These are phyloP conservation scores for Cladosporium sp. DNA, from an alignment of 2,329 filamentous ascomycete genomes.

Conservation along the genomic window DNA sequence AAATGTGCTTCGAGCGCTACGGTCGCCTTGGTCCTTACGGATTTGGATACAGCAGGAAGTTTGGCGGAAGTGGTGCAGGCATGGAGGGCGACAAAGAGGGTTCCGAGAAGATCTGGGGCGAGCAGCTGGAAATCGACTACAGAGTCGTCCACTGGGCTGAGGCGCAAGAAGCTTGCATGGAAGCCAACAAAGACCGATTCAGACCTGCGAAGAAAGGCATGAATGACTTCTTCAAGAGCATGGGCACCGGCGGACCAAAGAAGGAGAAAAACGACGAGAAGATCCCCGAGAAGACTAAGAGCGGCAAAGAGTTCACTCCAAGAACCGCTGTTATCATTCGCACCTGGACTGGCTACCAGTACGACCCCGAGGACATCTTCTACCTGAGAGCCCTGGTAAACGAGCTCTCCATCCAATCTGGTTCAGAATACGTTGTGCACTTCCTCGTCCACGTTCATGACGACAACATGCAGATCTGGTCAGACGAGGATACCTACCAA, in stretches of 20 bases:
- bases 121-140: constrained; percentile 70
- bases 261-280: constrained; percentile 22
- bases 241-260: constrained; percentile 30
- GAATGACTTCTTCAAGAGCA: constrained; percentile 39
- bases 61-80: constrained; percentile 79
- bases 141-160: constrained; percentile 73
- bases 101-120: constrained; percentile 72
- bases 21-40: constrained; percentile 87
- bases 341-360: constrained; percentile 76
- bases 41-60: constrained; percentile 73
- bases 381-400: constrained; percentile 77
- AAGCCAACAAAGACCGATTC: constrained; percentile 69
- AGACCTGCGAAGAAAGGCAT: constrained; percentile 32
- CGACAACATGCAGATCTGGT: constrained; percentile 73
- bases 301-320: constrained; percentile 26
- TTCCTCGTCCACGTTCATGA: constrained; percentile 84
- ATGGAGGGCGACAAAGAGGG: constrained; percentile 80
- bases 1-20: constrained; percentile 90
- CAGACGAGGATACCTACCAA: constrained; percentile 69
- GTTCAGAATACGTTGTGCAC: constrained; percentile 77
- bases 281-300: constrained; percentile 15
- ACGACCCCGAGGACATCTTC: constrained; percentile 74
- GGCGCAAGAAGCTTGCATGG: constrained; percentile 68
- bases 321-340: constrained; percentile 78
- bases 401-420: constrained; percentile 71